Base-by-base conservation (phyloP, 495 filamentous ascomycete genomes). In the Cetradonia linearis region DNA sequence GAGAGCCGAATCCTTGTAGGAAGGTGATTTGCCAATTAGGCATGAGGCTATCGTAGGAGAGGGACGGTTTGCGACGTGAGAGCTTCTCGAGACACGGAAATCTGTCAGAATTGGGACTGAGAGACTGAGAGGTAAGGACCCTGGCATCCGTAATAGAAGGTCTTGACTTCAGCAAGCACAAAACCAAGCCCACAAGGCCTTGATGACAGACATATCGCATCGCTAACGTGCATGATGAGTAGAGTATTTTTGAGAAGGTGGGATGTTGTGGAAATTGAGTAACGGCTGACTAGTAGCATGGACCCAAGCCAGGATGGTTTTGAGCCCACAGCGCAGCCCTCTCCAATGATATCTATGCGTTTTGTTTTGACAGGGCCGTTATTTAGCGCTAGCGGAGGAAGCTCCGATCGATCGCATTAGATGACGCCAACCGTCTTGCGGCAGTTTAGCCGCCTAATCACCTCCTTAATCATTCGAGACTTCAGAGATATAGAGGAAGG, bases 401-500 rank as follows among this genome's bases (percentile, higher is more conserved):
- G 16, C 57, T 59, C 57, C 57, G 57, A 27, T 54, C 50, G 34
- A 58, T 36, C 23, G 46, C 18, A 50, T 30, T 30, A 36, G 46
- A 59, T 50, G 36, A 34, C 31, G 44, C 56, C 20, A n/a, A 18
- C 1, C n/a, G n/a, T 28, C 33, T 38, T 59, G 56, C 44, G 56
- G 40, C 28, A 49, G 31, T 18, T 48, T 59, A 59, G 6, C 46
- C 56, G 33, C 40, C 33, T n/a, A 6, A 18, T 55, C 34, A 33
- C 28, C 50, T 14, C 9, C n/a, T 36, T 14, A 36, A 36, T 1
- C 20, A 9, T n/a, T 7, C 3, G 13, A n/a, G n/a, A n/a, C n/a
- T n/a, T n/a, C n/a, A n/a, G 42, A 46, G 42, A 46, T 20, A 4
- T 20, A 13, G 42, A 8, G 25, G 42, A 10, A 46, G n/a, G 13